Evolutionary conservation across 2,329 filamentous ascomycete genomes (phyloP).

Genomic region (Neonectria punicea): DNA sequence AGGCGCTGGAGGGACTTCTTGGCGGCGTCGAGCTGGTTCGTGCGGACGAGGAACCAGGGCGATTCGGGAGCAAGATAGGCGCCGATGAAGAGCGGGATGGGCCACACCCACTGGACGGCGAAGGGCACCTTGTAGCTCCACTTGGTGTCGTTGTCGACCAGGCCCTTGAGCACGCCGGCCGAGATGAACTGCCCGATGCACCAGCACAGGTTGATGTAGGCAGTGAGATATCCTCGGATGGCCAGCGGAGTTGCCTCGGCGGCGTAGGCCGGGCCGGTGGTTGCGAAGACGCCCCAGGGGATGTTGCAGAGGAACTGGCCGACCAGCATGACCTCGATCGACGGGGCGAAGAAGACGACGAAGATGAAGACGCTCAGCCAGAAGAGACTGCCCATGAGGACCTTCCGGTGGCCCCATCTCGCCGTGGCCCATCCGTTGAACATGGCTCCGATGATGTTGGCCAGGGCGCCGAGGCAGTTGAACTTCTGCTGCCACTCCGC

Average conservation of each 20-base stretch:
- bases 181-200: slow-evolving; percentile 56
- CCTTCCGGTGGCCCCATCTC: slow-evolving; percentile 55
- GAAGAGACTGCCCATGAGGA: slow-evolving; percentile 55
- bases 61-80: slow-evolving; percentile 50
- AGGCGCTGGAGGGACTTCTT: slow-evolving; percentile 47
- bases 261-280: slow-evolving; percentile 55
- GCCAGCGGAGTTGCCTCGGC: slow-evolving; percentile 55
- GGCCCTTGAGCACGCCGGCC: slow-evolving; percentile 52
- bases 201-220: slow-evolving; percentile 58
- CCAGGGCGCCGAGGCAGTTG: slow-evolving; percentile 48
- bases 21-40: slow-evolving; percentile 46
- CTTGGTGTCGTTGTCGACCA: slow-evolving; percentile 46
- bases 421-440: slow-evolving; percentile 55
- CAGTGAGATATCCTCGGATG: slow-evolving; percentile 55
- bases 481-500: slow-evolving; percentile 64
- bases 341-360: slow-evolving; percentile 60
- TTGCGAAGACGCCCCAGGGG: slow-evolving; percentile 59
- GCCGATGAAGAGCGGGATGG: slow-evolving; percentile 46
- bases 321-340: slow-evolving; percentile 54
- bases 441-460: slow-evolving; percentile 53
- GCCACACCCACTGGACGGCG: slow-evolving; percentile 54
- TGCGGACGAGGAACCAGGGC: slow-evolving; percentile 51
- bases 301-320: slow-evolving; percentile 59
- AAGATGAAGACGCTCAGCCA: slow-evolving; percentile 58
- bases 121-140: slow-evolving; percentile 55